Conservation (phyloP, 148 eudicot genomes). For the Rhododendron simsii region DNA sequence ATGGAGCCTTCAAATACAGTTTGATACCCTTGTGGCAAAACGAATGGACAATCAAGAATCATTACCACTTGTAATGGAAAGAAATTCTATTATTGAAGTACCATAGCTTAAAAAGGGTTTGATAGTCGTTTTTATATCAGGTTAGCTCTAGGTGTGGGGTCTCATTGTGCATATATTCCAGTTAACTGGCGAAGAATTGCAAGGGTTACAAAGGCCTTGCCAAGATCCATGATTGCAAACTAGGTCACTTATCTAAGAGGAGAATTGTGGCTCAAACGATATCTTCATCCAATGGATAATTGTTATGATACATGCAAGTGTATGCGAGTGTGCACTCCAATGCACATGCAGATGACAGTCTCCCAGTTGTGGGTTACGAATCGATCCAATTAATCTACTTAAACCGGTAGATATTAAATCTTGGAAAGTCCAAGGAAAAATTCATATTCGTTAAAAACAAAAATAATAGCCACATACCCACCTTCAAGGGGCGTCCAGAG, state of each 20-base stretch:
- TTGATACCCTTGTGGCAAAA: not conserved
- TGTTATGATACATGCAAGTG: too few relatives aligned
- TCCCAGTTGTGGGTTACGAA: too few relatives aligned
- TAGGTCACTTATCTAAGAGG: not conserved
- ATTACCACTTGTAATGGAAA: not conserved
- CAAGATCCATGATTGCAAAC: not conserved
- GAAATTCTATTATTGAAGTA: not conserved
- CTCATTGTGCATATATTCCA: not conserved
- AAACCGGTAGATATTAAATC: too few relatives aligned
- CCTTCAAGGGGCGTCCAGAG: conserved; percentile 69
- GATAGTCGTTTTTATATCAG: not conserved
- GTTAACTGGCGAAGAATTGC: not conserved
- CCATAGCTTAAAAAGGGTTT: not conserved
- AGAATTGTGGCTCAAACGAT: too few relatives aligned
- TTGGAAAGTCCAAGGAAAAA: too few relatives aligned
- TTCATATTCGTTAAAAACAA: too few relatives aligned
- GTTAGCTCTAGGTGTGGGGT: too few relatives aligned
- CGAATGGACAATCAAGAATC: not conserved
- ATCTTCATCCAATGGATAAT: too few relatives aligned
- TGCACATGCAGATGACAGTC: too few relatives aligned
- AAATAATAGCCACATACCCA: conserved; percentile 32
- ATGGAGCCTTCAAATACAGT: not conserved
- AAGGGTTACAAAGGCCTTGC: not conserved
- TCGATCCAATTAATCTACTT: too few relatives aligned
- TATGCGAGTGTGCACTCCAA: too few relatives aligned